Evolutionary conservation across 2,329 filamentous ascomycete genomes (phyloP).

Genomic region (Chaetomium globosum): DNA sequence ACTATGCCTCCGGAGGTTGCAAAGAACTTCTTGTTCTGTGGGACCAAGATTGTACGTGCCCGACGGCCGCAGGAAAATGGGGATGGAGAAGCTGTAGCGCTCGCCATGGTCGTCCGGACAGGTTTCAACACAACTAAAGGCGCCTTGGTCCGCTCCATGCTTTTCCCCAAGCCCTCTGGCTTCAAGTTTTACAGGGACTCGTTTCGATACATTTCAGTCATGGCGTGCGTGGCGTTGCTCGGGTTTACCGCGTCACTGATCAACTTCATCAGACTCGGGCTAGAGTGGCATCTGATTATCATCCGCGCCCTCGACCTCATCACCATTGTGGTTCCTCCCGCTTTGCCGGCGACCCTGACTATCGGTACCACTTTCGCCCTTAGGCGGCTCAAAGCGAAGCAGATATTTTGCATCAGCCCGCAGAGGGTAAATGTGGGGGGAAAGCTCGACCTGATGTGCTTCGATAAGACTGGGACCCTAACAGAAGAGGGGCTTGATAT

Average conservation of each 20-base stretch:
- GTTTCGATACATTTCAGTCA: constrained; percentile 96
- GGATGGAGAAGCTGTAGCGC: constrained; percentile 83
- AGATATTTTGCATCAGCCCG: constrained; percentile 97
- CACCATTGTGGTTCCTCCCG: constrained; percentile 95
- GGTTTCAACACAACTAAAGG: constrained; percentile 98
- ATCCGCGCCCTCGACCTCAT: constrained; percentile 92
- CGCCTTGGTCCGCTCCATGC: constrained; percentile 91
- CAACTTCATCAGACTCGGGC: constrained; percentile 83
- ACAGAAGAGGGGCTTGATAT: constrained; percentile 97
- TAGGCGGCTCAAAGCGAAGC: constrained; percentile 78
- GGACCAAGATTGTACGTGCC: constrained; percentile 92
- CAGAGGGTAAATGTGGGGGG: constrained; percentile 96
- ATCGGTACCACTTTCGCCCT: constrained; percentile 97
- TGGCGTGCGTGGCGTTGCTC: constrained; percentile 81
- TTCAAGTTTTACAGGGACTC: constrained; percentile 99
- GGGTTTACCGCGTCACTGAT: constrained; percentile 90
- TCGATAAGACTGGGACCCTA: constrained; percentile 97
- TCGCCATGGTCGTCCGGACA: constrained; percentile 89
- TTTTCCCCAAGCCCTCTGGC: constrained; percentile 96
- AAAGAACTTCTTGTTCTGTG: constrained; percentile 88
- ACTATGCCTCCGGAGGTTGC: constrained; percentile 82
- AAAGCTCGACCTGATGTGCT: constrained; percentile 94
- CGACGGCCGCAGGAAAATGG: constrained; percentile 83
- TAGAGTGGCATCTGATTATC: constrained; percentile 88
- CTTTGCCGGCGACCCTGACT: constrained; percentile 88